Percentiles rank a stretch among this genome's conserved stretches.
Conservation (phyloP, 345 rosid genomes). For the Cardamine chenopodiifolia region DNA sequence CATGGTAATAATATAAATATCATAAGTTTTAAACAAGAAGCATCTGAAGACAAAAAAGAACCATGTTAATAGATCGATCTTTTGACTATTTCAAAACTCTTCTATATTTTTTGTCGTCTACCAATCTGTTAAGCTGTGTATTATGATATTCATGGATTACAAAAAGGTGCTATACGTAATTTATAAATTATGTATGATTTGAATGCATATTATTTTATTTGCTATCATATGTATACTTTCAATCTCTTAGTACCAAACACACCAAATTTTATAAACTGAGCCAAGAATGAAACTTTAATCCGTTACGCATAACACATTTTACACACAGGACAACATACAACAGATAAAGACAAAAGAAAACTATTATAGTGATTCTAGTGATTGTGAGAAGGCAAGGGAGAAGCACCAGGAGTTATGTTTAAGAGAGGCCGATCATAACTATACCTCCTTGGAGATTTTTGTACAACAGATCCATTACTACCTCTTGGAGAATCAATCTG, state of each 20-base stretch:
- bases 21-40: too few relatives aligned
- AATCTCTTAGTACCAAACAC: neutral
- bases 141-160: too few relatives aligned
- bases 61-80: too few relatives aligned
- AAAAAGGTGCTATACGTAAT: too few relatives aligned
- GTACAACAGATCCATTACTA: constrained; percentile 43
- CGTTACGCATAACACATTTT: neutral
- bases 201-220: too few relatives aligned
- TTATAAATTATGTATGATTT: too few relatives aligned
- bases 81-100: too few relatives aligned
- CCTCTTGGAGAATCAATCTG: constrained; percentile 44
- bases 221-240: too few relatives aligned
- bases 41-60: too few relatives aligned
- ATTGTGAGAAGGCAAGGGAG: constrained; percentile 60
- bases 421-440: constrained; percentile 57
- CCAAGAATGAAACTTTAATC: neutral
- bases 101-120: too few relatives aligned
- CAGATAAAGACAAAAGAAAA: neutral
- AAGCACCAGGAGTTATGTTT: constrained; percentile 57
- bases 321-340: constrained; percentile 28
- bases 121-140: too few relatives aligned
- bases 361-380: constrained; percentile 38
- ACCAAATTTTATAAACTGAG: neutral
- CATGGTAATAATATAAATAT: too few relatives aligned
- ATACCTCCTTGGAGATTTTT: constrained; percentile 59